These are phyloP conservation scores for Alternaria postmessia DNA, from an alignment of 2,329 filamentous ascomycete genomes.

Conservation along the genomic window DNA sequence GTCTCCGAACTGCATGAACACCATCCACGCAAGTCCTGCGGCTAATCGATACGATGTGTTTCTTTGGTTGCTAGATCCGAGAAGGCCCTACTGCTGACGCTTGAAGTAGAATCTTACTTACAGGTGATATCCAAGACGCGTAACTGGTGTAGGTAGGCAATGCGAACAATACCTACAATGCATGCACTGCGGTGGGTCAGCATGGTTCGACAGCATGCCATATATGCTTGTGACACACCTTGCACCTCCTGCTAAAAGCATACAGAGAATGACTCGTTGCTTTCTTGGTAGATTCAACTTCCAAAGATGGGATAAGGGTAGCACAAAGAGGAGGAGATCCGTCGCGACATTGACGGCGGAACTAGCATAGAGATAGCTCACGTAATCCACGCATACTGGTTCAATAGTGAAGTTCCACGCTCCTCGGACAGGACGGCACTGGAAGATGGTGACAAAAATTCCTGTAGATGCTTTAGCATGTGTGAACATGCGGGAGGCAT, in stretches of 20 bases:
- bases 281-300: constrained; percentile 36
- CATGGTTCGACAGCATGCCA: background rate
- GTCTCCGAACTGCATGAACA: background rate
- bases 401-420: constrained; percentile 35
- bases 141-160: constrained; percentile 29
- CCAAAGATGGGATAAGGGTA: constrained; percentile 40
- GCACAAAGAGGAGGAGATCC: constrained; percentile 33
- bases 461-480: constrained; percentile 11
- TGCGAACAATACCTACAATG: constrained; percentile 33
- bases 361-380: constrained; percentile 38
- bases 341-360: constrained; percentile 35
- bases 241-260: constrained; percentile 36
- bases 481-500: background rate
- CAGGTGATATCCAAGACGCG: constrained; percentile 34
- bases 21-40: background rate
- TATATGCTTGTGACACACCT: constrained; percentile 24
- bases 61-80: background rate
- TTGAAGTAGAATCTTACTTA: constrained; percentile 17
- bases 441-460: constrained; percentile 40
- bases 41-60: background rate
- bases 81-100: background rate
- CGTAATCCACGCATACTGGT: constrained; percentile 30
- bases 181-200: constrained; percentile 27
- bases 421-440: constrained; percentile 31
- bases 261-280: constrained; percentile 37